A percentile compares a stretch with the other conserved stretches of the same genome.
Conservation (phyloP, 805 yeast genomes). For the Starmerella floricola region DNA sequence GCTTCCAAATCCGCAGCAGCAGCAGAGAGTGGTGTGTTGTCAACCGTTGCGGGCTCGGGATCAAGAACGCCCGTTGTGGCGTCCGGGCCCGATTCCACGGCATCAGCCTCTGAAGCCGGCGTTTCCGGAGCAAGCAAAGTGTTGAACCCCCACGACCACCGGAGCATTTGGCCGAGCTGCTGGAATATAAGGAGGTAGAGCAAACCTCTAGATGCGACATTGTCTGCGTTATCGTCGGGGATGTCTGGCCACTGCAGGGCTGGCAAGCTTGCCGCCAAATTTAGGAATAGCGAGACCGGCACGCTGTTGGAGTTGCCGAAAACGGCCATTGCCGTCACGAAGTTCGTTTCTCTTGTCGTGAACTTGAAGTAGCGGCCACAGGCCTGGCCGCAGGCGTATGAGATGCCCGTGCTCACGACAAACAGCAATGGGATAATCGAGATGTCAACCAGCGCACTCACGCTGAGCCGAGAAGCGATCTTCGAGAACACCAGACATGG, state of each 20-base stretch:
- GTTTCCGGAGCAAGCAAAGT: constrained; percentile 38
- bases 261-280: constrained; percentile 51
- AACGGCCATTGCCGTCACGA: constrained; percentile 92
- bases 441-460: constrained; percentile 67
- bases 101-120: too few species aligned
- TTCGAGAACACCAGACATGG: constrained; percentile 90
- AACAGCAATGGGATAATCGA: constrained; percentile 74
- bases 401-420: constrained; percentile 68
- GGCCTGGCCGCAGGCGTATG: constrained; percentile 49
- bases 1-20: background rate
- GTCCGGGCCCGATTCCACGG: too few species aligned
- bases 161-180: constrained; percentile 52
- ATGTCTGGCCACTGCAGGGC: constrained; percentile 47
- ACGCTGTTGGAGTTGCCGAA: constrained; percentile 92
- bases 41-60: too few species aligned
- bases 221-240: constrained; percentile 41
- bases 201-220: constrained; percentile 51
- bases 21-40: too few species aligned
- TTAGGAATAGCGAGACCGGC: constrained; percentile 78
- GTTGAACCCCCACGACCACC: constrained; percentile 68
- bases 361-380: constrained; percentile 44
- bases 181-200: constrained; percentile 50
- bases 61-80: too few species aligned
- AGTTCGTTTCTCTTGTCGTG: constrained; percentile 68
- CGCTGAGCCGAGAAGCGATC: constrained; percentile 50